Percentiles rank a stretch among this genome's conserved stretches.
phyloP scores from a whole-genome alignment of 176 grass and related monocot genomes.

The Poa annua region DNA sequence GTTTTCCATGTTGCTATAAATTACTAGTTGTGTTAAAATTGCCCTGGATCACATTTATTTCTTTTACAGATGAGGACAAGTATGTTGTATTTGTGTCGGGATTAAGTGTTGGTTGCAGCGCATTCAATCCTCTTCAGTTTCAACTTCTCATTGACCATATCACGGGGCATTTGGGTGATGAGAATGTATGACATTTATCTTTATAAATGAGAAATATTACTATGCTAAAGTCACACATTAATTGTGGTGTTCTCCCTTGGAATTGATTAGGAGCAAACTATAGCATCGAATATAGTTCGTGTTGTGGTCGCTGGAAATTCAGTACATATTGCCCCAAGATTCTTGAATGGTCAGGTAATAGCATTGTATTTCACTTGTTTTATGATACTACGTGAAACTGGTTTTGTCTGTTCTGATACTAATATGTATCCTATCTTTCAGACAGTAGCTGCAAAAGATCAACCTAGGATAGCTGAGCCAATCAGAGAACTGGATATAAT shows the following conservation, averaged over 20 bases:
- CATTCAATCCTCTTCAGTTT: conserved; percentile 97
- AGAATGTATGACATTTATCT: conserved; percentile 73
- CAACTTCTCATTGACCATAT: conserved; percentile 99
- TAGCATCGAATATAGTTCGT: conserved; percentile 82
- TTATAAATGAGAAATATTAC: conserved; percentile 20
- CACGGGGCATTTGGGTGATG: conserved; percentile 93
- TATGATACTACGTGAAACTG: not conserved
- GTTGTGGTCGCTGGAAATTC: conserved; percentile 91
- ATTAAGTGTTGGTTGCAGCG: conserved; percentile 64
- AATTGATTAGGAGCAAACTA: conserved; percentile 79
- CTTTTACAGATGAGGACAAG: conserved; percentile 85
- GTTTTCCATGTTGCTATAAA: conserved; percentile 4
- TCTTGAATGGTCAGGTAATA: conserved; percentile 81
- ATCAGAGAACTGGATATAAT: conserved; percentile 97
- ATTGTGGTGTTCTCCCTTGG: not conserved
- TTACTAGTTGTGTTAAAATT: not conserved
- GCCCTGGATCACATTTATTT: conserved; percentile 24
- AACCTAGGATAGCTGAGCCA: conserved; percentile 82
- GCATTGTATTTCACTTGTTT: conserved; percentile 31
- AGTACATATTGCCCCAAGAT: conserved; percentile 69
- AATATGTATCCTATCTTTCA: conserved; percentile 43
- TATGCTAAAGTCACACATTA: not conserved
- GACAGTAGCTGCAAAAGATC: conserved; percentile 83
- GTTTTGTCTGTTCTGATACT: conserved; percentile 9
- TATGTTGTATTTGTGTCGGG: conserved; percentile 88